A percentile compares a stretch with the other conserved stretches of the same genome.
Conservation (phyloP, 2,329 filamentous ascomycete genomes). For the Exophiala dermatitidis region DNA sequence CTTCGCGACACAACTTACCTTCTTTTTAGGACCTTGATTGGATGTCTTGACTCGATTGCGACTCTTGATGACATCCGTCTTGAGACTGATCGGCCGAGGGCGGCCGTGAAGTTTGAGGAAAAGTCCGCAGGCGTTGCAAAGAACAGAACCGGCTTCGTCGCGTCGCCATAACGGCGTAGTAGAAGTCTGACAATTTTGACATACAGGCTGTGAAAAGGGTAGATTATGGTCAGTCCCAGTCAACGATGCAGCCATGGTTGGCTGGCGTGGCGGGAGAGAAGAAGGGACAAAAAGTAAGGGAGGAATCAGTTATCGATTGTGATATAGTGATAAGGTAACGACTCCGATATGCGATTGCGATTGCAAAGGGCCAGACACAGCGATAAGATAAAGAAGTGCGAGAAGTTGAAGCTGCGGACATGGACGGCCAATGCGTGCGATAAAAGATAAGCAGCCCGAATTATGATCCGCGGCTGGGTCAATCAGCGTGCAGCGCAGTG, state of each 20-base stretch:
- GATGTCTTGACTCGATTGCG: conserved; percentile 94
- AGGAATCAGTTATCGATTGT: conserved; percentile 8
- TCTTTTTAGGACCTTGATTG: conserved; percentile 70
- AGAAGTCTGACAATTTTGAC: conserved; percentile 91
- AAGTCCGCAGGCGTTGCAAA: conserved; percentile 96
- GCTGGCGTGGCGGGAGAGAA: conserved; percentile 28
- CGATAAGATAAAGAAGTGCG: conserved; percentile 10
- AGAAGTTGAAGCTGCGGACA: background rate
- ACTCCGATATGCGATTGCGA: too few relatives aligned
- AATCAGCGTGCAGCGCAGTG: background rate
- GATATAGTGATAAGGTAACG: background rate
- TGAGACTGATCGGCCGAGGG: conserved; percentile 86
- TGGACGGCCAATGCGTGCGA: background rate
- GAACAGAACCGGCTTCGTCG: conserved; percentile 88
- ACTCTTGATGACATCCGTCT: conserved; percentile 99
- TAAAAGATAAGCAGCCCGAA: too few relatives aligned
- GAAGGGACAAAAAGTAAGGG: background rate
- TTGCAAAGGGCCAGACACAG: background rate
- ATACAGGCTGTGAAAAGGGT: conserved; percentile 76
- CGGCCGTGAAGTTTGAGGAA: conserved; percentile 96
- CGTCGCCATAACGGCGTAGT: conserved; percentile 96
- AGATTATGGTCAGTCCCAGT: conserved; percentile 42
- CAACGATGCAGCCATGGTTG: conserved; percentile 39
- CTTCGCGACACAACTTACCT: conserved; percentile 50
- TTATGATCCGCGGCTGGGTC: too few relatives aligned